phyloP scores from a whole-genome alignment of 2,329 filamentous ascomycete species.

The Trichophyton mentagrophytes region DNA sequence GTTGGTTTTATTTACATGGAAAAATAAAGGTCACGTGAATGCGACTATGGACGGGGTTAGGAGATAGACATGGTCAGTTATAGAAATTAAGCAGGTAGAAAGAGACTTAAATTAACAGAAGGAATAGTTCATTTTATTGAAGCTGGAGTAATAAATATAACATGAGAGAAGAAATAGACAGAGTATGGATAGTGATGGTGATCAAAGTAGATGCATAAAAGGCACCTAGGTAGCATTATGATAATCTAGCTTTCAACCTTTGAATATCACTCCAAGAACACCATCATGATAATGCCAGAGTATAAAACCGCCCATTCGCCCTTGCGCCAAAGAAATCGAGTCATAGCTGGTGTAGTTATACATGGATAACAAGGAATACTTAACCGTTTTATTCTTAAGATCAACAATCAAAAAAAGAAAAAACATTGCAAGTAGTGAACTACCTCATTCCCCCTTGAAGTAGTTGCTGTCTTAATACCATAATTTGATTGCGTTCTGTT shows the following conservation, averaged over 20 bases:
- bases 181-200: neutral
- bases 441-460: slow-evolving; percentile 83
- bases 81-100: no score
- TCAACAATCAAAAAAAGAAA: neutral
- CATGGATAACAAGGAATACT: slow-evolving; percentile 3
- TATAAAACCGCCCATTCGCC: neutral
- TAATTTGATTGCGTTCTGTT: slow-evolving; percentile 62
- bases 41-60: no score
- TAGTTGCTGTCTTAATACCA: slow-evolving; percentile 58
- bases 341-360: neutral
- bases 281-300: neutral
- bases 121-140: no score
- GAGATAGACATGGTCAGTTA: no score
- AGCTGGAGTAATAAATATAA: no score
- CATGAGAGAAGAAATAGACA: neutral
- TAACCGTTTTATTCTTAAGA: neutral
- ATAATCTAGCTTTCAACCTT: neutral
- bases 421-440: slow-evolving; percentile 22
- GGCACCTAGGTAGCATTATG: neutral
- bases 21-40: neutral
- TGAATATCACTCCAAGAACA: neutral
- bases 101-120: no score
- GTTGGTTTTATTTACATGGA: neutral
- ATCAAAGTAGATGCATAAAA: neutral
- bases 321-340: neutral